A percentile compares a stretch with the other conserved stretches of the same genome.
These are phyloP conservation scores for Taphrina betulina DNA, from an alignment of 1,139 yeast genomes.

Conservation along the genomic window DNA sequence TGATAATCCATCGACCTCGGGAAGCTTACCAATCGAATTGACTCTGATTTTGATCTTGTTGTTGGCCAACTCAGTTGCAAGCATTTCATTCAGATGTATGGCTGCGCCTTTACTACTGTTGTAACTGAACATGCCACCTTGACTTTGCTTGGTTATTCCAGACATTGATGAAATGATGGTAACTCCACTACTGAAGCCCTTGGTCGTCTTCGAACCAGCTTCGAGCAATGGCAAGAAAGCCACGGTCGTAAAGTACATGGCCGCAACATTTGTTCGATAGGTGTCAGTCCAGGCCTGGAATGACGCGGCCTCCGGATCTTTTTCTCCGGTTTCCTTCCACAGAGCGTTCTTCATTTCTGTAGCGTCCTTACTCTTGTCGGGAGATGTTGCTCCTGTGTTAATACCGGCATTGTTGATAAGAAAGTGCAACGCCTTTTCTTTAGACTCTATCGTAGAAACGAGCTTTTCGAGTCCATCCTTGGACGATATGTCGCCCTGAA, in stretches of 20 bases:
- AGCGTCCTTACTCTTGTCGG: conserved; percentile 4
- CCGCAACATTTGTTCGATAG: conserved; percentile 34
- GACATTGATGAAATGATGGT: conserved; percentile 31
- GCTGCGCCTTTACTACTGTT: conserved; percentile 38
- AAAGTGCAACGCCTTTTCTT: conserved; percentile 37
- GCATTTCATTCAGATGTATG: conserved; percentile 38
- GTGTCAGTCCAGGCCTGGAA: conserved; percentile 29
- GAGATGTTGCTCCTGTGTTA: conserved; percentile 27
- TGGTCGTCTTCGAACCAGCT: conserved; percentile 14
- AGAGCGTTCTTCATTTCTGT: conserved; percentile 21
- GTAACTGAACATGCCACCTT: conserved; percentile 52
- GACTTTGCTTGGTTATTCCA: conserved; percentile 46
- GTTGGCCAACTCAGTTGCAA: conserved; percentile 36
- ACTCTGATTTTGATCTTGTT: conserved; percentile 41
- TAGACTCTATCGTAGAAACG: conserved; percentile 34
- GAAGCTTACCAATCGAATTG: conserved; percentile 36
- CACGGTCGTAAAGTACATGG: conserved; percentile 33
- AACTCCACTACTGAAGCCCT: conserved; percentile 24
- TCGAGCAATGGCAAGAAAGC: conserved; percentile 31
- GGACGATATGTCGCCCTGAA: conserved; percentile 37
- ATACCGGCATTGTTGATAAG: conserved; percentile 39
- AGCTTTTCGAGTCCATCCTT: conserved; percentile 36
- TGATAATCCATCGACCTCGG: too few relatives aligned
- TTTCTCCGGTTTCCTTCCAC: conserved; percentile 11
- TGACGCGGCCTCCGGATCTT: conserved; percentile 4